A percentile compares a stretch with the other conserved stretches of the same genome.
Conservation (phyloP, 257 asterid species). For the Petunia axillaris region DNA sequence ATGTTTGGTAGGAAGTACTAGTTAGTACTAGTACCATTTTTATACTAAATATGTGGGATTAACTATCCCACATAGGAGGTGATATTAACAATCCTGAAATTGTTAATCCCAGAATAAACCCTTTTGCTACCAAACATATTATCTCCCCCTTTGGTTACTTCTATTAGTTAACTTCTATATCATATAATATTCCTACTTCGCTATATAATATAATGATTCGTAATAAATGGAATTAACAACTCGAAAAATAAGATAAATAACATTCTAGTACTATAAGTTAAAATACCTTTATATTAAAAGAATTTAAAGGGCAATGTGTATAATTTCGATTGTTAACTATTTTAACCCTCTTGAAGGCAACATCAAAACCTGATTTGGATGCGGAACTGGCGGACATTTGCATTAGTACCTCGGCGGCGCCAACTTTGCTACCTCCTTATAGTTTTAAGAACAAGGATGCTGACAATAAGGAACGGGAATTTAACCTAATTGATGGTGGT, state of each 20-base stretch:
- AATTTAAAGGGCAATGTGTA: not conserved
- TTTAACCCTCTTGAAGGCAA: slow-evolving; percentile 2
- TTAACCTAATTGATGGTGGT: slow-evolving; percentile 72
- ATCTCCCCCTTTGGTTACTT: too few relatives aligned
- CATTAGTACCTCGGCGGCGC: slow-evolving; percentile 68
- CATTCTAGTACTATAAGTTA: not conserved
- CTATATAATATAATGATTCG: too few relatives aligned
- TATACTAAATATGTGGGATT: too few relatives aligned
- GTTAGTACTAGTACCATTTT: too few relatives aligned
- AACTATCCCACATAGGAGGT: too few relatives aligned
- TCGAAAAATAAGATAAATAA: too few relatives aligned
- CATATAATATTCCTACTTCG: too few relatives aligned
- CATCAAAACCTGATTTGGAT: slow-evolving; percentile 37
- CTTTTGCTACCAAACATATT: too few relatives aligned
- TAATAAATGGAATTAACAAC: not conserved
- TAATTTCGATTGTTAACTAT: not conserved
- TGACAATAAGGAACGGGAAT: slow-evolving; percentile 34
- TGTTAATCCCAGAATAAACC: too few relatives aligned
- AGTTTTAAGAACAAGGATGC: slow-evolving; percentile 48
- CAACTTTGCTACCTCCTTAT: slow-evolving; percentile 56
- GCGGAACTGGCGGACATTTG: slow-evolving; percentile 62
- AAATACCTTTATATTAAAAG: not conserved
- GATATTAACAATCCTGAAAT: too few relatives aligned
- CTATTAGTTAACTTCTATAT: too few relatives aligned
- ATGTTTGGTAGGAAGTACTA: too few relatives aligned